A percentile compares a stretch with the other conserved stretches of the same genome.
phyloP scores from a whole-genome alignment of 495 filamentous ascomycete species.

The Tricharina praecox region DNA sequence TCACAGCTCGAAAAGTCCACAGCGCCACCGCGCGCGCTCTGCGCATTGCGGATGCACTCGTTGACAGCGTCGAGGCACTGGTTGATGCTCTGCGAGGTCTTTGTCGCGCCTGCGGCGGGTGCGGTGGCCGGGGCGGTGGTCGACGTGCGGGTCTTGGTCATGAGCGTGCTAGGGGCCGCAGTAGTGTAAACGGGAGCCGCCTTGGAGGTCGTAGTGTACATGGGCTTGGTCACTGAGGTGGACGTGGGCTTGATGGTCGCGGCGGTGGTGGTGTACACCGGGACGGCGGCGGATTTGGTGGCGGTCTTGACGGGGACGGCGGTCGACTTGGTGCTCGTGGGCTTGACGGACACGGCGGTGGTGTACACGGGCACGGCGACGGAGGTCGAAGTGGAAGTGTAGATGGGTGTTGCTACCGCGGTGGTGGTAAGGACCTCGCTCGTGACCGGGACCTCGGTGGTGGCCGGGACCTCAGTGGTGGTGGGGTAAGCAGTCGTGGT shows the following conservation, averaged over 20 bases:
- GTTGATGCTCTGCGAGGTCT: constrained; percentile 9
- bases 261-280: constrained; percentile 4
- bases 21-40: constrained; percentile 3
- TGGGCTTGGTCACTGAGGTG: no score
- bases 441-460: constrained; percentile 6
- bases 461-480: constrained; percentile 1
- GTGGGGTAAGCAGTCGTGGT: background rate
- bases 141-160: constrained; percentile 12
- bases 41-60: constrained; percentile 9
- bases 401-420: background rate
- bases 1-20: constrained; percentile 9
- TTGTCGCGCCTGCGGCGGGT: background rate
- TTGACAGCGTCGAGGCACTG: constrained; percentile 14
- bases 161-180: constrained; percentile 7
- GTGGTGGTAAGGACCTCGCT: constrained; percentile 1
- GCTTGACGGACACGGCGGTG: background rate
- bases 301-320: background rate
- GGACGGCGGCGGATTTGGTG: background rate
- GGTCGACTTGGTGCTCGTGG: background rate
- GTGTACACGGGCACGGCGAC: background rate
- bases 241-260: background rate
- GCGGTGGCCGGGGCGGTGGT: constrained; percentile 3
- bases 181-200: background rate
- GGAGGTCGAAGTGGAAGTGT: background rate
- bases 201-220: background rate